A percentile compares a stretch with the other conserved stretches of the same genome.
Conservation (phyloP, 1,284 basidiomycete species). For the Puccinia coronata region DNA sequence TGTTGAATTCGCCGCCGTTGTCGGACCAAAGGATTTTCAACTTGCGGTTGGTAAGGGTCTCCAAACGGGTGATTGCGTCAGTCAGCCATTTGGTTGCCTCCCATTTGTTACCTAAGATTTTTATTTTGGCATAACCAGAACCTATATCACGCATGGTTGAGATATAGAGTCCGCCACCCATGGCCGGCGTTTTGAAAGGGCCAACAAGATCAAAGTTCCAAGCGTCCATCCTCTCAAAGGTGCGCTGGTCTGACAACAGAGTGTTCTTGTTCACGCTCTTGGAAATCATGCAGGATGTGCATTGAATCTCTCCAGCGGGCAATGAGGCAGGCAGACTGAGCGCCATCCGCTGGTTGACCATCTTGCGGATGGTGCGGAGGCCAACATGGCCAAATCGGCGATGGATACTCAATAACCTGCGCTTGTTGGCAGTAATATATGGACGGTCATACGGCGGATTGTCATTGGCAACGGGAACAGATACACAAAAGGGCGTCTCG, state of each 20-base stretch:
- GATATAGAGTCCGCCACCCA: not conserved
- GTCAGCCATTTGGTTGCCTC: not conserved
- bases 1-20: not conserved
- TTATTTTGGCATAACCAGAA: not conserved
- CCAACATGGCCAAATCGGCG: not conserved
- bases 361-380: not conserved
- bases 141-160: not conserved
- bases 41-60: not conserved
- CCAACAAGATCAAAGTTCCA: not conserved
- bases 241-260: not conserved
- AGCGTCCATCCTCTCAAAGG: not conserved
- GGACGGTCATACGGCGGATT: no score
- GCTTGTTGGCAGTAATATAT: not conserved
- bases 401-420: not conserved
- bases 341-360: not conserved
- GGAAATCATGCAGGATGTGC: not conserved
- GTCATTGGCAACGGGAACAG: no score
- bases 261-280: not conserved
- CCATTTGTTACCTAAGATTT: not conserved
- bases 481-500: no score
- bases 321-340: not conserved
- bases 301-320: not conserved
- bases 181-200: not conserved
- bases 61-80: not conserved
- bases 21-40: not conserved